These are phyloP conservation scores for Cercospora nicotianae DNA, from an alignment of 2,329 filamentous ascomycete genomes.

Conservation along the genomic window DNA sequence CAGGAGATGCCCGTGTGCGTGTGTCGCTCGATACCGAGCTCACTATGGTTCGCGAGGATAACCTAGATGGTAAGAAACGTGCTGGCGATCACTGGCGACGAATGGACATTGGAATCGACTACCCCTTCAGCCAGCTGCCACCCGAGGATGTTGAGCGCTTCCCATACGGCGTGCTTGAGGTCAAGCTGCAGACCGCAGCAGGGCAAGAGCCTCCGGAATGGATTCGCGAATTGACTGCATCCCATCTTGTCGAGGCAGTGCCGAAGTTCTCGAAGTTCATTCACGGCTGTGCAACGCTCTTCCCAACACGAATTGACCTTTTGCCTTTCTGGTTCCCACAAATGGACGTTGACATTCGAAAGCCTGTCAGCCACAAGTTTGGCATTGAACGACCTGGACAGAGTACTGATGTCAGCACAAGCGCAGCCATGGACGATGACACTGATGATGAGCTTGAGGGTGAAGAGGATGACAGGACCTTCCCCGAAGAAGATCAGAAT, in stretches of 20 bases:
- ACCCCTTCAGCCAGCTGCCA: constrained; percentile 85
- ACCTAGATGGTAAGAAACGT: constrained; percentile 75
- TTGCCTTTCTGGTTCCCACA: constrained; percentile 97
- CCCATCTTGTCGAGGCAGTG: constrained; percentile 95
- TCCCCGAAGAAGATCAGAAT: constrained; percentile 54
- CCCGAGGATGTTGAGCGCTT: constrained; percentile 84
- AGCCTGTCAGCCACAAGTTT: constrained; percentile 83
- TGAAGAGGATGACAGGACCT: constrained; percentile 45
- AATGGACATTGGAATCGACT: constrained; percentile 97
- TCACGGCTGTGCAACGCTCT: constrained; percentile 84
- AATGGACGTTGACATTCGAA: constrained; percentile 97
- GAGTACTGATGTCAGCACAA: constrained; percentile 73
- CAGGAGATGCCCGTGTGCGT: constrained; percentile 90
- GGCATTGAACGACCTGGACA: constrained; percentile 80
- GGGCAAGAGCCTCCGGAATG: constrained; percentile 95
- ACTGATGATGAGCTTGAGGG: constrained; percentile 66
- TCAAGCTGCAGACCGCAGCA: constrained; percentile 94
- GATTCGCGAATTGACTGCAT: constrained; percentile 90
- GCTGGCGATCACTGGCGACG: constrained; percentile 90
- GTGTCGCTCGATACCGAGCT: constrained; percentile 96
- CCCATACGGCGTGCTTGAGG: constrained; percentile 93
- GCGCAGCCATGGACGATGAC: constrained; percentile 73
- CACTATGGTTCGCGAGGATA: constrained; percentile 93
- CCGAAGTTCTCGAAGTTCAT: constrained; percentile 99
- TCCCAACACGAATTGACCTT: constrained; percentile 82